These are phyloP conservation scores for Pisolithus albus DNA, from an alignment of 768 basidiomycete genomes.

Conservation along the genomic window DNA sequence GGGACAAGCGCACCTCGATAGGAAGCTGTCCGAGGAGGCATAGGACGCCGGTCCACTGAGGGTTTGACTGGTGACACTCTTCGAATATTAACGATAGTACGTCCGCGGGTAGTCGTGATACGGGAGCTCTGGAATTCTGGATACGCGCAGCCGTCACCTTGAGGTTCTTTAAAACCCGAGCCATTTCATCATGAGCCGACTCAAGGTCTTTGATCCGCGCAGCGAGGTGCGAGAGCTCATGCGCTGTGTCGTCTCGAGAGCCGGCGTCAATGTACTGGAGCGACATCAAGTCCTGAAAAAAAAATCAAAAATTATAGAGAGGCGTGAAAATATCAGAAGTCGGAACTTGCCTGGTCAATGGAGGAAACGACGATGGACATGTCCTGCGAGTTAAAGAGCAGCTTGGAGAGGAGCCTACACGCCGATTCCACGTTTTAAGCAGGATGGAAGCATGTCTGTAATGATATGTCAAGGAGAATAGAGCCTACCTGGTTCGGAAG, in stretches of 20 bases:
- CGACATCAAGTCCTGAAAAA: conserved; percentile 14
- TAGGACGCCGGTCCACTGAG: conserved; percentile 28
- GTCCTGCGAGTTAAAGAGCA: conserved; percentile 22
- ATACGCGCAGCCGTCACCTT: conserved; percentile 25
- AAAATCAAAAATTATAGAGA: not conserved
- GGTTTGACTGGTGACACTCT: conserved; percentile 25
- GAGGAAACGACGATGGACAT: conserved; percentile 13
- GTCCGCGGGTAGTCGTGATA: conserved; percentile 26
- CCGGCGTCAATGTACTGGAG: conserved; percentile 19
- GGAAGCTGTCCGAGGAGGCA: conserved; percentile 28
- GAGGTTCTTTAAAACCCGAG: conserved; percentile 20
- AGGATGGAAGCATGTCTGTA: conserved; percentile 6
- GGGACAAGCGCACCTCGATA: conserved; percentile 28
- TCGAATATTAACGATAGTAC: conserved; percentile 28
- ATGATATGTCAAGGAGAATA: conserved; percentile 13
- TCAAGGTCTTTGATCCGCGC: conserved; percentile 21
- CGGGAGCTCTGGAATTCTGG: conserved; percentile 23
- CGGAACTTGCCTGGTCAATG: conserved; percentile 16
- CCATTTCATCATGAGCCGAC: conserved; percentile 23
- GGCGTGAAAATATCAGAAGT: not conserved
- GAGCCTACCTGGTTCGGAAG: conserved; percentile 16
- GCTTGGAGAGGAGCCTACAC: conserved; percentile 13
- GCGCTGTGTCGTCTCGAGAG: conserved; percentile 5
- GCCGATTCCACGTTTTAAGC: conserved; percentile 25
- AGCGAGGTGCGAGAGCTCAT: conserved; percentile 23